Conservation (phyloP, 2,329 filamentous ascomycete genomes). For the Chrysosporium queenslandicum region DNA sequence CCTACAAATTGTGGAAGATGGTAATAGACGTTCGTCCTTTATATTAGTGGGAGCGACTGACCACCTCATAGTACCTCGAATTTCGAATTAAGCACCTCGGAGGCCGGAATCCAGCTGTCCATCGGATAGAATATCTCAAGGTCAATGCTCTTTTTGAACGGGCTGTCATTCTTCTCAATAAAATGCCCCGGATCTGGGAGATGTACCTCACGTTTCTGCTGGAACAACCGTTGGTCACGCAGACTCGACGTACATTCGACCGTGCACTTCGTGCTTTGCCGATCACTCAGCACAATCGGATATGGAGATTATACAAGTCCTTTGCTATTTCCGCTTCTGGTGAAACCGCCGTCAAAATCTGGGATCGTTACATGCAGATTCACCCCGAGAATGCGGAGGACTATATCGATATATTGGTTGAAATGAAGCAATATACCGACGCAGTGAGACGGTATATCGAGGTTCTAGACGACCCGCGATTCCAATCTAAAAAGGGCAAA, state of each 20-base stretch:
- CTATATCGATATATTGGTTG: slow-evolving; percentile 78
- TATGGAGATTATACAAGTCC: slow-evolving; percentile 83
- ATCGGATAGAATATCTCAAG: slow-evolving; percentile 74
- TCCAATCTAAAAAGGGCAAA: slow-evolving; percentile 86
- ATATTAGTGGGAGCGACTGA: neutral
- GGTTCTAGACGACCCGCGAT: slow-evolving; percentile 79
- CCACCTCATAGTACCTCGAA: slow-evolving; percentile 58
- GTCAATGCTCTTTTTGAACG: slow-evolving; percentile 92
- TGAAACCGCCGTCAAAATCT: slow-evolving; percentile 82
- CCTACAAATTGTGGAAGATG: slow-evolving; percentile 98
- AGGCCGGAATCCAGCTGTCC: slow-evolving; percentile 71
- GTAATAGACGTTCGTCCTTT: slow-evolving; percentile 34
- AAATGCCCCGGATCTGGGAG: slow-evolving; percentile 98
- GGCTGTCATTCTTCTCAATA: slow-evolving; percentile 86
- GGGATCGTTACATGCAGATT: slow-evolving; percentile 92
- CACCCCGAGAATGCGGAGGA: slow-evolving; percentile 93
- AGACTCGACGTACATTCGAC: slow-evolving; percentile 80
- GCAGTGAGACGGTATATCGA: slow-evolving; percentile 86
- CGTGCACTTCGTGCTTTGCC: slow-evolving; percentile 82
- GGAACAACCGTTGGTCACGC: slow-evolving; percentile 81
- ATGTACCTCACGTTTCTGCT: slow-evolving; percentile 89
- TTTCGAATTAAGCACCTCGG: slow-evolving; percentile 73
- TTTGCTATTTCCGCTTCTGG: slow-evolving; percentile 89
- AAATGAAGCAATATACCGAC: slow-evolving; percentile 77
- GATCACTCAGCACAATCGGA: slow-evolving; percentile 86